Evolutionary conservation across 1,284 basidiomycete species (phyloP).

Genomic region (Kwoniella shivajii): DNA sequence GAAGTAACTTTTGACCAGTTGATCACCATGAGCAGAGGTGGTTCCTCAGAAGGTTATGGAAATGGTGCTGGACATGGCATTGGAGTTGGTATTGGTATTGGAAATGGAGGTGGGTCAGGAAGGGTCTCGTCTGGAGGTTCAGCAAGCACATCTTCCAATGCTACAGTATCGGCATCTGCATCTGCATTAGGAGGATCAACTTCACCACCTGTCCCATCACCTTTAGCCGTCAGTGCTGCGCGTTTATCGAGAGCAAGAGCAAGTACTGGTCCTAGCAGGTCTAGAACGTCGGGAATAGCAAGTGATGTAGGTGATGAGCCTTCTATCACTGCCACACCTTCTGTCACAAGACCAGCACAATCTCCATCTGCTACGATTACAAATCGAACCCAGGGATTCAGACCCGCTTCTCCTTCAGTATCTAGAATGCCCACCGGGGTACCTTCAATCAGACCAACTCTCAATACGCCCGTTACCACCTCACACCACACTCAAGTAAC

Average conservation of each 20-base stretch:
- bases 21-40: constrained; percentile 13
- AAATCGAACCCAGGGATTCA: constrained; percentile 8
- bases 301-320: background rate
- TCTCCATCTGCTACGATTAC: background rate
- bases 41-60: constrained; percentile 10
- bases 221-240: constrained; percentile 13
- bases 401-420: background rate
- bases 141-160: background rate
- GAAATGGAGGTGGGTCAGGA: background rate
- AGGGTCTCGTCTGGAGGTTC: constrained; percentile 4
- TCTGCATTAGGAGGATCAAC: constrained; percentile 6
- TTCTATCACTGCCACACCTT: background rate
- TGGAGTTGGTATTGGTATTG: background rate
- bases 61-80: background rate
- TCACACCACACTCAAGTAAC: no score
- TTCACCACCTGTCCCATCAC: constrained; percentile 15
- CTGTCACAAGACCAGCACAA: background rate
- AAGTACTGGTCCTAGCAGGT: constrained; percentile 8
- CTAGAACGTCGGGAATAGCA: background rate
- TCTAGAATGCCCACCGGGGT: background rate
- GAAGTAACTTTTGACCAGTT: constrained; percentile 22
- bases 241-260: constrained; percentile 12
- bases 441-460: background rate
- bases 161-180: background rate
- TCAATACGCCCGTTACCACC: no score